Percentiles rank a stretch among this genome's conserved stretches.
phyloP scores from a whole-genome alignment of 108 stramenopile species.

The Cyclostephanos invisitatus region DNA sequence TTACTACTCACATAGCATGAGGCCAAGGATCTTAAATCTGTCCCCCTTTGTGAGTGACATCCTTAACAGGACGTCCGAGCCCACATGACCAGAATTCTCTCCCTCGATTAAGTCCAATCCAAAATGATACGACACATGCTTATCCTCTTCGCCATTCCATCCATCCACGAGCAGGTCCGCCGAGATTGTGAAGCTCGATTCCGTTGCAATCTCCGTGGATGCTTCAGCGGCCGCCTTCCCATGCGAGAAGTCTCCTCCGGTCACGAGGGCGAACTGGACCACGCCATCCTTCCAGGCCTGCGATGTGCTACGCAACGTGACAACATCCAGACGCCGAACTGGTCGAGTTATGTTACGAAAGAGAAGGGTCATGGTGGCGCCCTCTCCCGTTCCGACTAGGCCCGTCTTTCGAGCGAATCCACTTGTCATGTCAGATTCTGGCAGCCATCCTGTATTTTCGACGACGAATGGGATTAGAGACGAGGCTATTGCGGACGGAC shows the following conservation, averaged over 20 bases:
- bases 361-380: conserved; percentile 44
- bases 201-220: conserved; percentile 26
- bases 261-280: conserved; percentile 42
- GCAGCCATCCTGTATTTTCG: conserved; percentile 53
- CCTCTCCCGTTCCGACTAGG: conserved; percentile 37
- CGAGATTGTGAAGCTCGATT: conserved; percentile 41
- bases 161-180: conserved; percentile 32
- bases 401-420: conserved; percentile 53
- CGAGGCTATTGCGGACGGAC: conserved; percentile 32
- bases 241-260: conserved; percentile 48
- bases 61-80: conserved; percentile 41
- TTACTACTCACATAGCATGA: conserved; percentile 54
- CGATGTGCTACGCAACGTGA: conserved; percentile 46
- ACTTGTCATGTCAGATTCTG: conserved; percentile 48
- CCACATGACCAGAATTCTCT: conserved; percentile 22
- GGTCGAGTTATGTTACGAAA: conserved; percentile 43
- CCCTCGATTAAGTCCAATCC: conserved; percentile 37
- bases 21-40: conserved; percentile 50
- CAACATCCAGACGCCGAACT: conserved; percentile 39
- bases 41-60: conserved; percentile 36
- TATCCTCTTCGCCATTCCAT: conserved; percentile 25
- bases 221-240: conserved; percentile 34
- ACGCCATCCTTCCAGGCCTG: conserved; percentile 41
- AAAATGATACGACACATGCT: conserved; percentile 48
- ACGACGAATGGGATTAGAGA: conserved; percentile 38